phyloP scores from a whole-genome alignment of 768 basidiomycete genomes.

The Collybia sp. region DNA sequence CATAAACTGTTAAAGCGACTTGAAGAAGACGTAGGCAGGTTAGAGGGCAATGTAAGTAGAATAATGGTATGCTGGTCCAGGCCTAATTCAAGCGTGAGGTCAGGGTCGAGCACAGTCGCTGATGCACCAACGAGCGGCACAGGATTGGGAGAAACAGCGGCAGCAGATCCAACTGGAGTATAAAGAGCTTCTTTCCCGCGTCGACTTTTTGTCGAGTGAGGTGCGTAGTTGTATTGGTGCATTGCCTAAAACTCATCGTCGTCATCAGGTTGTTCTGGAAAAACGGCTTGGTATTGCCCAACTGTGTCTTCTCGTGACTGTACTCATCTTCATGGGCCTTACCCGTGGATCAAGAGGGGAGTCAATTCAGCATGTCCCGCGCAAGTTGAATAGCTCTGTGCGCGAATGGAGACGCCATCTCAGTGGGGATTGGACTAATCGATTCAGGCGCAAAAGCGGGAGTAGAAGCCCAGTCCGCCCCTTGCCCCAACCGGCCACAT shows the following conservation, averaged over 20 bases:
- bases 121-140: conserved; percentile 55
- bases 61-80: neutral
- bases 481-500: conserved; percentile 13
- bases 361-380: conserved; percentile 17
- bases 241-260: neutral
- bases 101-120: conserved; percentile 72
- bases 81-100: neutral
- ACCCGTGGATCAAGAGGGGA: conserved; percentile 66
- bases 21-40: conserved; percentile 71
- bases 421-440: conserved; percentile 47
- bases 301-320: conserved; percentile 74
- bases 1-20: conserved; percentile 70
- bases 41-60: conserved; percentile 66
- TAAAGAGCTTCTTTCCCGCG: conserved; percentile 56
- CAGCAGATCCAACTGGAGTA: conserved; percentile 67
- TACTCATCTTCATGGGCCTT: conserved; percentile 82
- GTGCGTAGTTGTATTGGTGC: conserved; percentile 29
- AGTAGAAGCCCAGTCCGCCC: conserved; percentile 7
- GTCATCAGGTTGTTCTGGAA: conserved; percentile 69
- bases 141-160: conserved; percentile 68
- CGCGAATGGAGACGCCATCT: conserved; percentile 56
- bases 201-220: conserved; percentile 79
- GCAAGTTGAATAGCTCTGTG: conserved; percentile 24
- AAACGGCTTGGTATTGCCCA: conserved; percentile 89
- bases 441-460: conserved; percentile 23